Conservation (phyloP, 2,329 filamentous ascomycete species). For the Trichophyton schoenleinii region DNA sequence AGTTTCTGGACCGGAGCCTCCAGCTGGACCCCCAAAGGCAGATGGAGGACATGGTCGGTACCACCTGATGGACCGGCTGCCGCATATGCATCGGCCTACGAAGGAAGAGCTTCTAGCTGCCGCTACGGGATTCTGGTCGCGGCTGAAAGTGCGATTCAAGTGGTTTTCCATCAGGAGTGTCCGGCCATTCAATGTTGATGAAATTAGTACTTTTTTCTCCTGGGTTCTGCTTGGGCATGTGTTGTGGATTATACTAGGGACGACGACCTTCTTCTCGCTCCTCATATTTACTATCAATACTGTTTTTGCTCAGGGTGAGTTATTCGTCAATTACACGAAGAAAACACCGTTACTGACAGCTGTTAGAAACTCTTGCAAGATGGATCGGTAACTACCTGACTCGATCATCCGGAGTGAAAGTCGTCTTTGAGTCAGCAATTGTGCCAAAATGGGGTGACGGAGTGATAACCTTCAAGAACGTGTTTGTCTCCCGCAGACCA, state of each 20-base stretch:
- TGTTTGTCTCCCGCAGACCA: constrained; percentile 84
- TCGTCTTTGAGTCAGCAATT: constrained; percentile 95
- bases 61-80: constrained; percentile 47
- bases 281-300: constrained; percentile 88
- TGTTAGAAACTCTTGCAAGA: constrained; percentile 69
- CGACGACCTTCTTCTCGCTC: constrained; percentile 91
- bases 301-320: constrained; percentile 76
- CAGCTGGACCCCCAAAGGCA: not conserved
- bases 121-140: constrained; percentile 83
- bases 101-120: constrained; percentile 89
- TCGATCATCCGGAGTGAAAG: constrained; percentile 78
- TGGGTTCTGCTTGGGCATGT: constrained; percentile 92
- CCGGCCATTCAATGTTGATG: constrained; percentile 87
- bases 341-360: constrained; percentile 15
- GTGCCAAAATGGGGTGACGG: constrained; percentile 92
- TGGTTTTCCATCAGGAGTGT: constrained; percentile 94
- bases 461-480: constrained; percentile 91
- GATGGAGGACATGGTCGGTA: constrained; percentile 10
- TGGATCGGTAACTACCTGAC: constrained; percentile 95
- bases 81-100: constrained; percentile 68
- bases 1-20: not conserved
- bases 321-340: not conserved
- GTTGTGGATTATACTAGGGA: constrained; percentile 90
- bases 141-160: constrained; percentile 84
- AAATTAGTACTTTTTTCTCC: constrained; percentile 89